Percentiles rank a stretch among this genome's conserved stretches.
These are phyloP conservation scores for Stephanodiscus minutulus DNA, from an alignment of 108 stramenopile species.

Conservation along the genomic window DNA sequence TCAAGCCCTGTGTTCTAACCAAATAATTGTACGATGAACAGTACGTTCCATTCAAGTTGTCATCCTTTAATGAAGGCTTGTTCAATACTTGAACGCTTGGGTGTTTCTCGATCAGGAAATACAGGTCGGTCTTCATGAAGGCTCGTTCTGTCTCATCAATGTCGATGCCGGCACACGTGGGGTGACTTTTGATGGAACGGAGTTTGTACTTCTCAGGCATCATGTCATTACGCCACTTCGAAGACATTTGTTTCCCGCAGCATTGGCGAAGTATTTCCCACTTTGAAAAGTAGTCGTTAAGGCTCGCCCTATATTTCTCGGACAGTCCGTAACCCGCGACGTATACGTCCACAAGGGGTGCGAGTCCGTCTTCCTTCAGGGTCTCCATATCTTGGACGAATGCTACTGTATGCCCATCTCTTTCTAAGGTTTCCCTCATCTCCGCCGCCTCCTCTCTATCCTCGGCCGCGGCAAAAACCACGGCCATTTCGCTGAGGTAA, in stretches of 20 bases:
- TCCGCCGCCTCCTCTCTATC: slow-evolving; percentile 25
- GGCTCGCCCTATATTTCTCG: background rate
- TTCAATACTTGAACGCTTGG: slow-evolving; percentile 36
- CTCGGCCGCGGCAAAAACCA: slow-evolving; percentile 32
- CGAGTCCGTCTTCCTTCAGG: slow-evolving; percentile 24
- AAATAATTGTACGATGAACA: slow-evolving; percentile 43
- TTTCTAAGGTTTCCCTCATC: slow-evolving; percentile 5
- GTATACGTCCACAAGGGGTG: slow-evolving; percentile 19
- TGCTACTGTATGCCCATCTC: slow-evolving; percentile 35
- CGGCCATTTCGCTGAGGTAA: slow-evolving; percentile 22
- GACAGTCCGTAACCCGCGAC: slow-evolving; percentile 32
- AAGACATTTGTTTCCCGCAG: slow-evolving; percentile 49
- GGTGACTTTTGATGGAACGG: slow-evolving; percentile 20
- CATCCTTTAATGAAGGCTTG: slow-evolving; percentile 37
- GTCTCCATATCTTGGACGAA: slow-evolving; percentile 48
- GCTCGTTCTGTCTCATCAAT: slow-evolving; percentile 34
- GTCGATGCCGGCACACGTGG: slow-evolving; percentile 33
- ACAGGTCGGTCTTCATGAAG: slow-evolving; percentile 33
- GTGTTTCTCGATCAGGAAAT: slow-evolving; percentile 17
- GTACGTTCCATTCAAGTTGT: slow-evolving; percentile 44
- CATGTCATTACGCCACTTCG: slow-evolving; percentile 45
- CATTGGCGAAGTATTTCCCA: slow-evolving; percentile 53
- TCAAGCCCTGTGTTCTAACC: slow-evolving; percentile 31
- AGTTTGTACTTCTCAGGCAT: slow-evolving; percentile 31
- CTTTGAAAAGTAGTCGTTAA: slow-evolving; percentile 37